Conservation (phyloP, 2,329 filamentous ascomycete genomes). For the Chalaropsis thielavioides region DNA sequence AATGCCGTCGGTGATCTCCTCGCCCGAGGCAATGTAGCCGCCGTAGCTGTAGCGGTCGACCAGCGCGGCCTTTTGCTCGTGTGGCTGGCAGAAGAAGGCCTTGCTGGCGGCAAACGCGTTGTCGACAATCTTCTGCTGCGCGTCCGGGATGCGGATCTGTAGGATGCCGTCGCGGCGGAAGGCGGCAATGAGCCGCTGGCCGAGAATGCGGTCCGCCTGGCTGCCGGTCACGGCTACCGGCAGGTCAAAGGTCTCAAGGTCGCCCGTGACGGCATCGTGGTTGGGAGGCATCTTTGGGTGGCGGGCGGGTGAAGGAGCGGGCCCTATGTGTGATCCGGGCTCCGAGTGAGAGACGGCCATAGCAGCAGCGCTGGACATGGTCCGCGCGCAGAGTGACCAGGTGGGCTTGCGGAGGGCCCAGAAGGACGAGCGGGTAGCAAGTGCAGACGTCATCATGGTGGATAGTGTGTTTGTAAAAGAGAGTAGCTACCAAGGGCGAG, state of each 20-base stretch:
- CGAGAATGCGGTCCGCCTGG: conserved; percentile 26
- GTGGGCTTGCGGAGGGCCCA: neutral
- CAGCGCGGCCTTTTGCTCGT: conserved; percentile 29
- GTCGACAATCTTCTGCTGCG: conserved; percentile 26
- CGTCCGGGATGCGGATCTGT: conserved; percentile 29
- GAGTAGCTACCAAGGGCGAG: neutral
- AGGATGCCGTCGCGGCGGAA: conserved; percentile 34
- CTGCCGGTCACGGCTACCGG: conserved; percentile 27
- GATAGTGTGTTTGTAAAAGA: neutral
- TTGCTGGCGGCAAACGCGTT: conserved; percentile 27
- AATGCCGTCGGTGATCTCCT: conserved; percentile 34
- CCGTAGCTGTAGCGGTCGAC: conserved; percentile 33
- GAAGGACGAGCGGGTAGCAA: neutral
- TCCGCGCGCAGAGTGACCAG: neutral
- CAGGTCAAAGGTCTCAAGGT: conserved; percentile 31
- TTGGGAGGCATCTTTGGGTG: conserved; percentile 14
- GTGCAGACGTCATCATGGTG: conserved; percentile 2
- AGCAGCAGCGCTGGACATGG: conserved; percentile 4
- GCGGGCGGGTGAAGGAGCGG: neutral
- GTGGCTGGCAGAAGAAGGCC: conserved; percentile 28
- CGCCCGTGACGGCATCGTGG: conserved; percentile 3
- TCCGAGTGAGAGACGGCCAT: neutral
- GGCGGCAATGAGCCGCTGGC: conserved; percentile 28
- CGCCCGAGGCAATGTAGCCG: conserved; percentile 36
- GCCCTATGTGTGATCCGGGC: neutral